These are phyloP conservation scores for Ailanthus altissimus DNA, from an alignment of 345 rosid species.

Conservation along the genomic window DNA sequence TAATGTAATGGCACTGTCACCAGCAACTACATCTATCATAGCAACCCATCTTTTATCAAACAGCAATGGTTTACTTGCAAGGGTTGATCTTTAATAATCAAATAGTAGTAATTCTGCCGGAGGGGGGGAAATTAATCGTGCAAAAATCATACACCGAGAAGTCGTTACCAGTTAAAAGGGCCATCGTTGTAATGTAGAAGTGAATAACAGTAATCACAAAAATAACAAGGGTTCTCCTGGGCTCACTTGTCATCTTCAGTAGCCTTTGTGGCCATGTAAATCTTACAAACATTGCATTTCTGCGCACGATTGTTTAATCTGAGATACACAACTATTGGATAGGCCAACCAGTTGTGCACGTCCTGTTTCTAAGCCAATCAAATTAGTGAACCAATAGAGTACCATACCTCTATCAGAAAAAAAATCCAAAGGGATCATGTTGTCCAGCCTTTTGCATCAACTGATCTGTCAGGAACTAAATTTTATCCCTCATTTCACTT, in stretches of 20 bases:
- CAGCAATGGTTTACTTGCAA: neutral
- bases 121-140: slow-evolving; percentile 32
- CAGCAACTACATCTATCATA: neutral
- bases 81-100: neutral
- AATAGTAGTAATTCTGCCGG: neutral
- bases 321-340: slow-evolving; percentile 58
- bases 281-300: slow-evolving; percentile 73
- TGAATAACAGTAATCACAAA: slow-evolving; percentile 69
- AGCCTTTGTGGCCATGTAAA: slow-evolving; percentile 59
- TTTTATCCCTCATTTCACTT: slow-evolving; percentile 77
- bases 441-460: slow-evolving; percentile 70
- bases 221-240: slow-evolving; percentile 67
- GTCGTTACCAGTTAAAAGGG: slow-evolving; percentile 35
- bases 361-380: too few species aligned
- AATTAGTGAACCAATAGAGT: neutral
- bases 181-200: slow-evolving; percentile 55
- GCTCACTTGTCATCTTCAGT: slow-evolving; percentile 74
- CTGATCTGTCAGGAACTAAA: slow-evolving; percentile 71
- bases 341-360: slow-evolving; percentile 56
- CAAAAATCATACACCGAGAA: slow-evolving; percentile 58
- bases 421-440: slow-evolving; percentile 85
- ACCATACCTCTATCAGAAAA: slow-evolving; percentile 81
- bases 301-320: slow-evolving; percentile 41
- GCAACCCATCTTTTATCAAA: neutral
- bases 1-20: too few species aligned